Conservation (phyloP, 2,329 filamentous ascomycete species). For the Scedosporium minutisporum region DNA sequence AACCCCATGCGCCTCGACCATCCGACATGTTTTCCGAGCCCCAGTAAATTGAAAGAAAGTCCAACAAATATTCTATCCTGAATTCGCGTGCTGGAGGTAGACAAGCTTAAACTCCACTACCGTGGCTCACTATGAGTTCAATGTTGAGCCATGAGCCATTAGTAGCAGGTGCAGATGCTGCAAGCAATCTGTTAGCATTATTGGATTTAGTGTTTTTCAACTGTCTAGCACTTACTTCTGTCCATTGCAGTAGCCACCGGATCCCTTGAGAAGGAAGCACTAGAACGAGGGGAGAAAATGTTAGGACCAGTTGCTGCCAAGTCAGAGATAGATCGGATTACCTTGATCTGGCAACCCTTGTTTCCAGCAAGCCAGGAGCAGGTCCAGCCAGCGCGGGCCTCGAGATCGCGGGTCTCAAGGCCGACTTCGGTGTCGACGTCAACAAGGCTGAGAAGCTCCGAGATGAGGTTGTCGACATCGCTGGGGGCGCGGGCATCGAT, state of each 20-base stretch:
- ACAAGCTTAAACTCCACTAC: too few relatives aligned
- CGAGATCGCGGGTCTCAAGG: background rate
- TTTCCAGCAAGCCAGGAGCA: background rate
- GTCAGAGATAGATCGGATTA: background rate
- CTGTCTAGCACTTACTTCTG: background rate
- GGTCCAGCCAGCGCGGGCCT: background rate
- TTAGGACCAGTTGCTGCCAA: background rate
- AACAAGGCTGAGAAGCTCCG: background rate
- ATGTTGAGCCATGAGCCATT: too few relatives aligned
- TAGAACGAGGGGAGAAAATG: background rate
- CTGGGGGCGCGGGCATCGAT: background rate
- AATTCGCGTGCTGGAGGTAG: too few relatives aligned
- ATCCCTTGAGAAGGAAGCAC: background rate
- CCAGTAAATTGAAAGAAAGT: too few relatives aligned
- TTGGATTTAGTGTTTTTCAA: too few relatives aligned
- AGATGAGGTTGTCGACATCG: background rate
- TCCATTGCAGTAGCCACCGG: background rate
- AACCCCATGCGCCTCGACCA: too few relatives aligned
- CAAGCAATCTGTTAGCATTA: too few relatives aligned
- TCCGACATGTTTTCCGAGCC: too few relatives aligned
- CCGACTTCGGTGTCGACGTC: background rate
- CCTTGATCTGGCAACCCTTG: constrained; percentile 3
- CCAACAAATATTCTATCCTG: too few relatives aligned
- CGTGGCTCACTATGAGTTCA: too few relatives aligned
- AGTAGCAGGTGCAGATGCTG: too few relatives aligned